Evolutionary conservation across 352 stramenopile genomes (phyloP).

Genomic region (Plasmopara viticola): DNA sequence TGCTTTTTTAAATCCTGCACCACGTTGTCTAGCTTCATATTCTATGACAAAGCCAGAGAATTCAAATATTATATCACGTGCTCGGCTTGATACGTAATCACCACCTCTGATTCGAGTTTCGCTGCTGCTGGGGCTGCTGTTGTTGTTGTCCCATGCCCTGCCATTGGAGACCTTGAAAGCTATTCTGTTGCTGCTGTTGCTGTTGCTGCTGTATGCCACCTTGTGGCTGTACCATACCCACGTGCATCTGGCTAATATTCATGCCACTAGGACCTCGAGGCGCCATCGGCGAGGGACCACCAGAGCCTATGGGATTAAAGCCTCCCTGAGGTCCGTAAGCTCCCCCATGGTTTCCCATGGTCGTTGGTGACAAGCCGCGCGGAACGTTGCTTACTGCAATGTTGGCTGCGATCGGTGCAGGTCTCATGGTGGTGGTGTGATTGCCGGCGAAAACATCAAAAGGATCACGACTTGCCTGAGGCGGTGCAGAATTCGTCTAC

Average conservation of each 20-base stretch:
- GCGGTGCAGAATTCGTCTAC: slow-evolving; percentile 15
- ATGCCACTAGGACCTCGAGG: slow-evolving; percentile 49
- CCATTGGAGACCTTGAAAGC: slow-evolving; percentile 81
- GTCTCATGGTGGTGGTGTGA: slow-evolving; percentile 27
- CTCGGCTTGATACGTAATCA: slow-evolving; percentile 3
- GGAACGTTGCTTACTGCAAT: slow-evolving; percentile 24
- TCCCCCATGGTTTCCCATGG: slow-evolving; percentile 17
- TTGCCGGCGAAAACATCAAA: slow-evolving; percentile 67
- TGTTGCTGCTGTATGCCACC: slow-evolving; percentile 40
- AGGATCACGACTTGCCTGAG: slow-evolving; percentile 40
- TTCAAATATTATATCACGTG: no score
- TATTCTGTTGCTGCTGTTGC: slow-evolving; percentile 51
- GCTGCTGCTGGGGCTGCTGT: slow-evolving; percentile 42
- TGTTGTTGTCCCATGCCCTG: slow-evolving; percentile 68
- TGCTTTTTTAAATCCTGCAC: no score
- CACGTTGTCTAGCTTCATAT: no score
- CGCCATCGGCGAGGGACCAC: slow-evolving; percentile 33
- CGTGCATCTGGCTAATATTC: slow-evolving; percentile 84
- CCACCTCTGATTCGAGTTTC: slow-evolving; percentile 53
- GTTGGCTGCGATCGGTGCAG: slow-evolving; percentile 25
- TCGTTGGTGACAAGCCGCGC: slow-evolving; percentile 26
- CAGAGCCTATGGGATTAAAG: slow-evolving; percentile 38
- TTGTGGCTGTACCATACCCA: slow-evolving; percentile 47
- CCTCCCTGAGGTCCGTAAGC: slow-evolving; percentile 25
- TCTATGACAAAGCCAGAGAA: no score